Base-by-base conservation (phyloP, 2,329 filamentous ascomycete genomes). In the Herpotrichia juniperi region DNA sequence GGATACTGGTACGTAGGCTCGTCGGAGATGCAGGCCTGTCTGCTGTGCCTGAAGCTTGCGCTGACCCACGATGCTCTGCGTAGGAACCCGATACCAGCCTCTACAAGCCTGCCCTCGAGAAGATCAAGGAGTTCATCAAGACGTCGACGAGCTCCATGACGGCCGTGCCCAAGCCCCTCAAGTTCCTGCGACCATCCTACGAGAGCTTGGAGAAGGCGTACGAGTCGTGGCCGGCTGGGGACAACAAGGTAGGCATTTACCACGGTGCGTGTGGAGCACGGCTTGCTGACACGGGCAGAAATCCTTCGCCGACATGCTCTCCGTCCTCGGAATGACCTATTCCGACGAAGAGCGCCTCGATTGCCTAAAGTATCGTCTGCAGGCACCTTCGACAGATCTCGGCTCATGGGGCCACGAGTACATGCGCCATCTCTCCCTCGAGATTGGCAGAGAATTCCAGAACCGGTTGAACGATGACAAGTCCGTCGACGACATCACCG, bases 61-160 rank as follows among this genome's bases (percentile, higher is more conserved):
- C 68, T 71, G 57, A 73, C 58, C 54, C 2, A 39, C 35, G 52
- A 46, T 40, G 25, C 40, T 39, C 54, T 31, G 35, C 42, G 2
- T 68, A 96, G 91, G 94, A 97, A 80, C 83, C 88, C 61, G 90
- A 97, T 78, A 83, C 84, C 61, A 87, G 86, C 53, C 88, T 97
- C 63, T 97, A 97, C 81, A 93, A 93, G 75, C 86, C 93, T 53
- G 90, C 94, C 48, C 82, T 99, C 63, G 93, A 97, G 76, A 89
- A 92, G 63, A 97, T 99, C 86, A 97, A 97, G 81, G 91, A 88
- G 69, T 96, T 91, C 72, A 99, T 99, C 82, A 97, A 97, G 82
- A 99, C 94, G 50, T 96, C 94, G 54, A 99, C 94, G 62, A 97
- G 93, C 53, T 99, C 96, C 40, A 99, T 99, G 94, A 99, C 94